A percentile compares a stretch with the other conserved stretches of the same genome.
These are phyloP conservation scores for Ballota nigra DNA, from an alignment of 257 asterid genomes.

Conservation along the genomic window DNA sequence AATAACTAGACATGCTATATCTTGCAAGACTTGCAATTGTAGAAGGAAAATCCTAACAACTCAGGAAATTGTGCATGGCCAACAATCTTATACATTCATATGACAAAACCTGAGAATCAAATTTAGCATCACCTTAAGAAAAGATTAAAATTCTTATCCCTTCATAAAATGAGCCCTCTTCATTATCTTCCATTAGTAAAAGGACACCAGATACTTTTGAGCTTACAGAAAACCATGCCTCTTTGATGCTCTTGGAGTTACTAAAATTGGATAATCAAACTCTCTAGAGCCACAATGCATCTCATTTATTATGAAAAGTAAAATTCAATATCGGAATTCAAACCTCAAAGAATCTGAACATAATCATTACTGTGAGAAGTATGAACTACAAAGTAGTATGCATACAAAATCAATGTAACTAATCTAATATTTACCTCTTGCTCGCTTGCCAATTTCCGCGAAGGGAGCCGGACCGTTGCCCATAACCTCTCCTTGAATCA, in stretches of 20 bases:
- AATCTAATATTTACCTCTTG: conserved; percentile 54
- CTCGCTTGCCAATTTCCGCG: conserved; percentile 75
- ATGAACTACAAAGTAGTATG: not conserved
- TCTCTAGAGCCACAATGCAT: not conserved
- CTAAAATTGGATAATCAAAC: not conserved
- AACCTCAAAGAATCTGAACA: not conserved
- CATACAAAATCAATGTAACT: not conserved
- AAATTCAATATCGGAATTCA: not conserved
- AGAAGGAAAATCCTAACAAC: not conserved
- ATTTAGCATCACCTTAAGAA: not conserved
- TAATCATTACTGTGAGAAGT: not conserved
- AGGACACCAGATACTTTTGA: not conserved
- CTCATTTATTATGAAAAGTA: not conserved
- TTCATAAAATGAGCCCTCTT: not conserved
- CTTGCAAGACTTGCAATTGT: conserved; percentile 16
- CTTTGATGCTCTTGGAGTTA: not conserved
- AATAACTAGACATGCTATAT: not conserved
- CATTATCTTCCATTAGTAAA: not conserved
- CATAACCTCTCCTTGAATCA: conserved; percentile 31
- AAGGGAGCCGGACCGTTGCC: conserved; percentile 69
- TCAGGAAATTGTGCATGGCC: not conserved
- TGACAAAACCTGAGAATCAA: not conserved
- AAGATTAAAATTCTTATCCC: not conserved
- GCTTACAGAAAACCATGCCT: not conserved
- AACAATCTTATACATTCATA: not conserved